Base-by-base conservation (phyloP, 768 basidiomycete species). In the Imleria badia region DNA sequence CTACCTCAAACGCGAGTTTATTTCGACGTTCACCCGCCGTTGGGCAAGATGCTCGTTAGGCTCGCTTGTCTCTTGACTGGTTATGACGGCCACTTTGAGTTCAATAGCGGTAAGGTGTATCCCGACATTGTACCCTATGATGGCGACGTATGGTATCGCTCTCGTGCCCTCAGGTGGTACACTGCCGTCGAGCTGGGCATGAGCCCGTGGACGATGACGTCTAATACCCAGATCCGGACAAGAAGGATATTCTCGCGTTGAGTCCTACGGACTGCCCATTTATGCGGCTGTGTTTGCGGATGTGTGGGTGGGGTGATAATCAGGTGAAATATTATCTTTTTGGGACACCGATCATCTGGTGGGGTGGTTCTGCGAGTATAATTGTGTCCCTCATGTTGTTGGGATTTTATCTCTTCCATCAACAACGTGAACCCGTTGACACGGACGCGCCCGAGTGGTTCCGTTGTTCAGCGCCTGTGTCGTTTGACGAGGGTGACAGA, bases 41-140 rank as follows among this genome's bases (percentile, higher is more conserved):
- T 99, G 39, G 97, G 97, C 4, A 99, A 99, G 79, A 98, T 99
- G 94, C 81, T 99, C 51, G 96, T 99, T 56, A 97, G 94, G 10
- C 80, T 99, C 20, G 94, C 88, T 5, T 97, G 97, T 20, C 77
- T 94, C 52, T 73, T 99, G 59, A 79, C 93, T 0, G 97, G 97
- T 33, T 98, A 98, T 68, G 81, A 95, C 58, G 97, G 97, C 14
- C 71, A 75, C 26, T 99, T 91, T 64, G 96, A 97, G 57, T 99
- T 96, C 77, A 92, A 94, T 72, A 94, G 91, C 57, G 97, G 97
- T 3, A 85, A 81, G 51, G 74, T 70, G 48, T 99, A 99, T 71
- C 90, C 93, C 0, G 82, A 83, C 1, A 78, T 73, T 53, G 93
- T 98, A 19, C 97, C 95, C 0, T 98, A 87, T 69, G 89, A 77